Base-by-base conservation (phyloP, 1,139 yeast genomes). In the Hyphopichia burtonii region DNA sequence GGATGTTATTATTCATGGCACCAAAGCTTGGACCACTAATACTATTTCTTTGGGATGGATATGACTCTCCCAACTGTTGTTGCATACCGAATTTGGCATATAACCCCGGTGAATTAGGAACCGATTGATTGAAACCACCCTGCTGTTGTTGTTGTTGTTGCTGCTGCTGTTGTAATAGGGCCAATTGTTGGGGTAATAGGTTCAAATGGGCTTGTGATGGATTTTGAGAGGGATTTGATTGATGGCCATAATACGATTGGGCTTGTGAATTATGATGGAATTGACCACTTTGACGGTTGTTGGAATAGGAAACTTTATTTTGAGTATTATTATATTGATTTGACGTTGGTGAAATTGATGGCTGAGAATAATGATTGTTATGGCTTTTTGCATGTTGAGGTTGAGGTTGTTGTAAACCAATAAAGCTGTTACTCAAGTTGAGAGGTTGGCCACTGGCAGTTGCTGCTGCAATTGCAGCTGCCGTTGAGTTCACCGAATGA, bases 401-500 rank as follows among this genome's bases (percentile, higher is more conserved):
- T 44, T 61, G 68, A 3, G 65, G 66, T 43, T 56, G 66, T 38
- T 64, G 69, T 42, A 62, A 52, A 2, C 58, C 56, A 53, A 59
- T 53, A 37, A 62, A 59, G 6, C 56, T 56, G 40, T 55, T 59
- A 45, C 53, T 62, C 49, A 70, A 53, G 46, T 65, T 71, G 52
- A 72, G 63, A 2, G 77, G 74, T 47, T 71, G 77, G 1, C 78
- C 78, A 48, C 75, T 67, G 4, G 78, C 78, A n/a, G 78, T 73
- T n/a, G 78, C 78, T 4, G 78, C 76, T 1, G 78, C 78, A 40
- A 72, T 71, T 2, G 77, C 78, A 6, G 77, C 76, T 1, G 77
- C 77, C 0, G 78, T 69, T n/a, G 74, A 62, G 45, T 71, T 71
- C 14, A 72, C 73, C 5, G 69, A 61, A 47, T 65, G 74, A 31